phyloP scores from a whole-genome alignment of 2,329 filamentous ascomycete genomes.

The Colletotrichum tropicicola region DNA sequence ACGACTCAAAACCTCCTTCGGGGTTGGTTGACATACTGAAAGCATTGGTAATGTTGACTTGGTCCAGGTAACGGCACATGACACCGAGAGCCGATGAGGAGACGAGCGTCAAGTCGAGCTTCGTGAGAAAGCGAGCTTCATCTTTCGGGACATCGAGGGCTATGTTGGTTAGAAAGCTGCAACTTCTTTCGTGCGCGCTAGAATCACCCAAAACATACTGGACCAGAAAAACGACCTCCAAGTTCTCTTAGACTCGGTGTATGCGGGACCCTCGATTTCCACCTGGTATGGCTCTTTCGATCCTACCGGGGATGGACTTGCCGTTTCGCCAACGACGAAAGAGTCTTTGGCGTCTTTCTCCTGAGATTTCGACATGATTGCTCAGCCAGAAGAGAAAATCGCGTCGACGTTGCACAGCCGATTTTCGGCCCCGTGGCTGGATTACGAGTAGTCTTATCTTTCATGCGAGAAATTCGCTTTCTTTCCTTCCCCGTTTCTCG shows the following conservation, averaged over 20 bases:
- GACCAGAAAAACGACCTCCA: constrained; percentile 38
- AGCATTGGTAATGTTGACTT: constrained; percentile 39
- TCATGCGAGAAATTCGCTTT: background rate
- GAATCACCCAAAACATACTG: constrained; percentile 21
- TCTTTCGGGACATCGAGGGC: constrained; percentile 36
- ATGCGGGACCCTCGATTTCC: background rate
- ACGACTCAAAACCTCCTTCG: no score
- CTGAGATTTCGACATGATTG: background rate
- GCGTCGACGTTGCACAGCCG: background rate
- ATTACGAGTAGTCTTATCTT: background rate
- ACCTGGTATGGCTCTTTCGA: background rate
- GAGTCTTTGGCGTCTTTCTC: background rate
- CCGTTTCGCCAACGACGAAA: background rate
- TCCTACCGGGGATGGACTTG: background rate
- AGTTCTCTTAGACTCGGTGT: constrained; percentile 54
- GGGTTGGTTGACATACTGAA: constrained; percentile 30
- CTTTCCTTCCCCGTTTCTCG: background rate
- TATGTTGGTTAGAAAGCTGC: background rate
- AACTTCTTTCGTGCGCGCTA: background rate
- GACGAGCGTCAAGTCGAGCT: constrained; percentile 38
- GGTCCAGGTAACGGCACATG: constrained; percentile 38
- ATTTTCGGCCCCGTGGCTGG: background rate
- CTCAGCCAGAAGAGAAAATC: background rate
- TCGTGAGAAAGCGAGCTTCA: constrained; percentile 37
- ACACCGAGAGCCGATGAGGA: constrained; percentile 36